Base-by-base conservation (phyloP, 2,329 filamentous ascomycete species). In the Diaporthe vexans region DNA sequence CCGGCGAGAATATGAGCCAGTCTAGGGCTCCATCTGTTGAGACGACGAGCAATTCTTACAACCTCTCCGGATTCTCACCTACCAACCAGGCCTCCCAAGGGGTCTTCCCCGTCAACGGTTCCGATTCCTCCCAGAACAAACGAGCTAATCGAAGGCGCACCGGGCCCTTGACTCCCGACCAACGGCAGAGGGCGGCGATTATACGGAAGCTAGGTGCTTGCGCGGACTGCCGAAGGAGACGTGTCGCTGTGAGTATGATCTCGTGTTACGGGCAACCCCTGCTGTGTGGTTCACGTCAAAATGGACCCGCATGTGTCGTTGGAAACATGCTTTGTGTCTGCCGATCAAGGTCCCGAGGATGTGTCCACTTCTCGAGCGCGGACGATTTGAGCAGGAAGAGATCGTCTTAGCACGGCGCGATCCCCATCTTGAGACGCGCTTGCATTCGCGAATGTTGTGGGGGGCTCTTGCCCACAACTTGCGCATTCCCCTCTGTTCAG, bases 201-300 rank as follows among this genome's bases (percentile, higher is more conserved):
- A 91, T 91, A 76, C 83, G 89, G 78, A 91, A 91, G 80, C 82
- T 91, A 71, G 89, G 89, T 73, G 89, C 89, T 63, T 91, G 89
- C 78, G 78, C 80, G 46, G 88, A 90, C 77, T 91, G 89, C 77
- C 85, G 88, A 57, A 85, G 88, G 73, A 84, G 89, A 77, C 85
- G 89, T 80, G 89, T 91, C 81, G 89, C 89, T 80, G 89, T 91
- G 85, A 88, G 88, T 87, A n/a, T 46, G 11, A 46, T 24, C 54
- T 33, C 48, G 48, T 54, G n/a, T 24, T 52, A 37, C 17, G 35
- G n/a, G 63, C 48, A 68, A 15, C 15, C 37, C 17, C 29, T 46
- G n/a, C 21, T 19, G n/a, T 13, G 33, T 21, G 33, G 48, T 40
- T 21, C 15, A 46, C 33, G 24, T 52, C 43, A n/a, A 67, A 19